These are phyloP conservation scores for Acacia melanoxylon DNA, from an alignment of 306 rosid species.

Conservation along the genomic window DNA sequence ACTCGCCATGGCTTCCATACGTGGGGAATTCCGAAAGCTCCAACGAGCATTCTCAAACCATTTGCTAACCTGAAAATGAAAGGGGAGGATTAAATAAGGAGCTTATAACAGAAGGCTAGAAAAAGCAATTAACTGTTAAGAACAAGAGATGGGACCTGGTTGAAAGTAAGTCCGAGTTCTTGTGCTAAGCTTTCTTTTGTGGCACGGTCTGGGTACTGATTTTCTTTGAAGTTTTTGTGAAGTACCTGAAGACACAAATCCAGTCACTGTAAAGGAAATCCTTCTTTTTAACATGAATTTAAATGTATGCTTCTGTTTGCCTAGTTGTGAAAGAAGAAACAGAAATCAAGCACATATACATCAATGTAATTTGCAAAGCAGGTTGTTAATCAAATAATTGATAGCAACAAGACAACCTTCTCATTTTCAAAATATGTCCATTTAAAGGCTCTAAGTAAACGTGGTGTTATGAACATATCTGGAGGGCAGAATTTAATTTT, in stretches of 20 bases:
- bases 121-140: slow-evolving; percentile 5
- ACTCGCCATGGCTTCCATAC: slow-evolving; percentile 35
- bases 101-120: neutral
- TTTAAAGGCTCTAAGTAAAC: neutral
- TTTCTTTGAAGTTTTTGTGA: slow-evolving; percentile 69
- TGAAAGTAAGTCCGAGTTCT: slow-evolving; percentile 69
- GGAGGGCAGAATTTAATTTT: neutral
- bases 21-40: slow-evolving; percentile 58
- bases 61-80: slow-evolving; percentile 67
- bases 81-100: neutral
- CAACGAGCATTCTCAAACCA: slow-evolving; percentile 91
- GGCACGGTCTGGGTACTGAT: slow-evolving; percentile 76
- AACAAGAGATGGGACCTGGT: slow-evolving; percentile 57
- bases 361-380: neutral
- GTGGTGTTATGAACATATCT: slow-evolving; percentile 3
- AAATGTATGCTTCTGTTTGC: neutral
- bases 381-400: neutral
- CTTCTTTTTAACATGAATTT: neutral
- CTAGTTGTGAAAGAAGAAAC: neutral
- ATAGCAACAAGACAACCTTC: neutral
- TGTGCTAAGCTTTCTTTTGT: slow-evolving; percentile 76
- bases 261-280: neutral
- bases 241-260: slow-evolving; percentile 64
- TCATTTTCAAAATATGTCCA: neutral
- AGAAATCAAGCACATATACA: neutral